Evolutionary conservation across 805 yeast genomes (phyloP).

Genomic region (Pachysolen tannophilus): DNA sequence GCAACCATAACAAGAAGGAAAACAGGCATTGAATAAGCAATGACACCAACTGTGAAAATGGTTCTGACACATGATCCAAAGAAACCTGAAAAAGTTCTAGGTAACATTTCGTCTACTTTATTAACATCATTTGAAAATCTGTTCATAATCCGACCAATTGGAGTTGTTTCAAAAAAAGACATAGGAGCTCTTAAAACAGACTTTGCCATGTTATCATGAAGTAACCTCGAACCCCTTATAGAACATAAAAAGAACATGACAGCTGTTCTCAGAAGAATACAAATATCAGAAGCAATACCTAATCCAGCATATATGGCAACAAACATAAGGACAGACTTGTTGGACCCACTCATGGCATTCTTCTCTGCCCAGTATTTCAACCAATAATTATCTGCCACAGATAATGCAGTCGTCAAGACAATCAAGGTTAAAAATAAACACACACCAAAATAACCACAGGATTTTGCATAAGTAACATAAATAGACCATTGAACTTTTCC

Average conservation of each 20-base stretch:
- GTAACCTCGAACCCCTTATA: conserved; percentile 67
- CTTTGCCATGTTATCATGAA: conserved; percentile 71
- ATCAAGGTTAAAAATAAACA: conserved; percentile 26
- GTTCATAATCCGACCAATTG: conserved; percentile 85
- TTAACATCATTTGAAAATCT: conserved; percentile 88
- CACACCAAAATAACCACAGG: conserved; percentile 48
- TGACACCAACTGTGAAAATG: conserved; percentile 70
- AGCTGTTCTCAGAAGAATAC: conserved; percentile 37
- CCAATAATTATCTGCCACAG: conserved; percentile 78
- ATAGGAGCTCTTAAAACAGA: conserved; percentile 81
- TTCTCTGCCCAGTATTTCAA: conserved; percentile 88
- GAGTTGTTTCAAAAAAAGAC: conserved; percentile 94
- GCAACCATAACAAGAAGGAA: conserved; percentile 69
- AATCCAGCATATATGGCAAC: conserved; percentile 47
- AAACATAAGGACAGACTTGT: conserved; percentile 34
- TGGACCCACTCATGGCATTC: conserved; percentile 33
- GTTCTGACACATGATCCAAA: conserved; percentile 55
- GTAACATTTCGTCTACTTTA: conserved; percentile 74
- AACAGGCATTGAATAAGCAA: conserved; percentile 82
- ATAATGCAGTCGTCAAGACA: conserved; percentile 18
- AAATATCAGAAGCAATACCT: conserved; percentile 44
- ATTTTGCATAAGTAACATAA: conserved; percentile 46
- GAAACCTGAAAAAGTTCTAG: conserved; percentile 65
- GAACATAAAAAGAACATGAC: conserved; percentile 59
- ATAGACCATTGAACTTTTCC: conserved; percentile 53